Evolutionary conservation across 164 flowering plant species (phyloP), one percentile per base, ranked within the genome.

Genomic region (Pachysandra terminalis): DNA sequence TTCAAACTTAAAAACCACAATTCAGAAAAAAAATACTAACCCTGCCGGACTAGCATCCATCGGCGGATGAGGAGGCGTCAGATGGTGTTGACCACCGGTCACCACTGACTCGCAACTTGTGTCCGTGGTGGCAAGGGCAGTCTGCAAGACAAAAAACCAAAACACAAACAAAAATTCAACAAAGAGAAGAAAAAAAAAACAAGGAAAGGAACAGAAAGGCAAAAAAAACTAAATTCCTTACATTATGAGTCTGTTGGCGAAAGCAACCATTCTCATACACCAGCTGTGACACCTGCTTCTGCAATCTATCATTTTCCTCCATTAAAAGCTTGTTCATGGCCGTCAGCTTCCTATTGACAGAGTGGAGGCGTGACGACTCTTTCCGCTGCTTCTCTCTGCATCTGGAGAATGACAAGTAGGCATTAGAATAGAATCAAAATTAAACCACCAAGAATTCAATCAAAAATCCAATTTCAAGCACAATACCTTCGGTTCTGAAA

Each of bases 401-500:
- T 25, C 75, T 72, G 28, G n/a, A 56, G 49, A 67, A 67, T 13
- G 14, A 67, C 37, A 57, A 59, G 66, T 40, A 19, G 37, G 15
- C 67, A 60, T 32, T 19, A 15, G 26, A 17, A 22, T 41, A 41
- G 25, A 51, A 19, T 16, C 40, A 41, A 17, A 17, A 40, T 5
- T 8, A 40, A 45, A 51, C 32, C 19, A 17, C 28, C 27, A 9
- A 26, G 4, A 59, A n/a, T 32, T 26, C 15, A 59, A 21, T 9
- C 32, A 23, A 60, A 17, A 0, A 41, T 14, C 32, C 1, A 62
- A 61, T 26, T 17, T 24, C 35, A n/a, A 61, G 19, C 24, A 40
- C 7, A 17, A 49, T 77, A 95, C 98, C 98, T 89, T 78, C 98
- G 80, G 61, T 95, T 95, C 77, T 95, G 99, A 78, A 95, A 95